Conservation (phyloP, 2,329 filamentous ascomycete genomes). For the Alternaria atra region DNA sequence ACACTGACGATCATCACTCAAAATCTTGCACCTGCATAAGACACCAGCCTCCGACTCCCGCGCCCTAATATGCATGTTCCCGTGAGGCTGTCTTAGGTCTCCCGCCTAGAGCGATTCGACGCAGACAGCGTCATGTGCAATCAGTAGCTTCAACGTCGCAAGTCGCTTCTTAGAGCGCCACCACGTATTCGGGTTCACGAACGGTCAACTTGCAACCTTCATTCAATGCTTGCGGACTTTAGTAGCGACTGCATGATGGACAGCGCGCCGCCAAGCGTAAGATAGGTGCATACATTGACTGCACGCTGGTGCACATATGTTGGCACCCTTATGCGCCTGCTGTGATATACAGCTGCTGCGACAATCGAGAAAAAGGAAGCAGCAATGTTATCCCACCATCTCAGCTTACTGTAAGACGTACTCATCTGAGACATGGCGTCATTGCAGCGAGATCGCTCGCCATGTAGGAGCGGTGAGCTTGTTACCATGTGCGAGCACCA, state of each 20-base stretch:
- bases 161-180: constrained; percentile 12
- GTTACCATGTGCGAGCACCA: constrained; percentile 29
- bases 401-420: constrained; percentile 4
- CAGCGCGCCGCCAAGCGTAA: constrained; percentile 13
- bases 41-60: constrained; percentile 16
- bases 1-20: constrained; percentile 14
- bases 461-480: constrained; percentile 32
- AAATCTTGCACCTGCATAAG: constrained; percentile 7
- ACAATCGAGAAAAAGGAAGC: constrained; percentile 10
- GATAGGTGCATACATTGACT: not conserved
- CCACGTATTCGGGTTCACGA: constrained; percentile 22
- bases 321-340: not conserved
- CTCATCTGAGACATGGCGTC: constrained; percentile 16
- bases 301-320: not conserved
- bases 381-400: not conserved
- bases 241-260: constrained; percentile 6
- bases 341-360: constrained; percentile 1
- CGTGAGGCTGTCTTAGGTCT: constrained; percentile 14
- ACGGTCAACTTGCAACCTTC: constrained; percentile 1
- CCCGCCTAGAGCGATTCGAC: constrained; percentile 1
- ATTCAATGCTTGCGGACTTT: constrained; percentile 15
- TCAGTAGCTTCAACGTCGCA: not conserved
- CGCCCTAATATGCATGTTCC: constrained; percentile 16
- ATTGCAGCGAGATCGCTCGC: constrained; percentile 29
- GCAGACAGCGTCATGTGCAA: constrained; percentile 1